These are phyloP conservation scores for Rubia peregrina DNA, from an alignment of 305 asterid species.

Conservation along the genomic window DNA sequence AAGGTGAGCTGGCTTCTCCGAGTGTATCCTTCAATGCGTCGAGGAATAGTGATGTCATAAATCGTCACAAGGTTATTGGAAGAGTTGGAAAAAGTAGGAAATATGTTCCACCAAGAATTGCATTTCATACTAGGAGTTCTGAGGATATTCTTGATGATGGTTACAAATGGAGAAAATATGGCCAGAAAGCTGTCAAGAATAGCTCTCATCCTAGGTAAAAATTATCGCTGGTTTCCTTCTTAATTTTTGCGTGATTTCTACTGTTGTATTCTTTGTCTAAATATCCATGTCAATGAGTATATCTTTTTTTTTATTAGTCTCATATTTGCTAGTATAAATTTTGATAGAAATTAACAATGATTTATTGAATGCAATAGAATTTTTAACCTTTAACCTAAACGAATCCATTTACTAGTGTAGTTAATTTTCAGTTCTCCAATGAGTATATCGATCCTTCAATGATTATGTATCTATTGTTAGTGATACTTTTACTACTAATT, in stretches of 20 bases:
- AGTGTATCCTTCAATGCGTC: conserved; percentile 12
- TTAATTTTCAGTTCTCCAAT: too few species aligned
- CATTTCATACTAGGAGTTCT: conserved; percentile 55
- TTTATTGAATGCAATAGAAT: too few species aligned
- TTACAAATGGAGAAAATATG: conserved; percentile 61
- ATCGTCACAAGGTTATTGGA: conserved; percentile 24
- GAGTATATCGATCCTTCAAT: too few species aligned
- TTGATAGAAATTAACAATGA: too few species aligned
- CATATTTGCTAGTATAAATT: too few species aligned
- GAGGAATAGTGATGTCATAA: conserved; percentile 22
- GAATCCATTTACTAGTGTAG: too few species aligned
- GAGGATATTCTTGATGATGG: conserved; percentile 71
- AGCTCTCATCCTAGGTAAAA: conserved; percentile 44
- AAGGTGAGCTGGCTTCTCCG: conserved; percentile 11
- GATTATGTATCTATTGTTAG: too few species aligned
- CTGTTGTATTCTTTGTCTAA: neutral
- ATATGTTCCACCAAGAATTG: conserved; percentile 59
- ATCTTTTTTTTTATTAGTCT: too few species aligned
- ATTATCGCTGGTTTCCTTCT: neutral
- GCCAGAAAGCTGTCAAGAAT: conserved; percentile 59
- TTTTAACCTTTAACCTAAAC: too few species aligned
- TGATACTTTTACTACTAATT: too few species aligned
- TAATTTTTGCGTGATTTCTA: neutral
- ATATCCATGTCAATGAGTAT: neutral
- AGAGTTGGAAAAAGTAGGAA: conserved; percentile 41